Evolutionary conservation across 2,329 filamentous ascomycete species (phyloP).

Genomic region (Graphilbum sp.): DNA sequence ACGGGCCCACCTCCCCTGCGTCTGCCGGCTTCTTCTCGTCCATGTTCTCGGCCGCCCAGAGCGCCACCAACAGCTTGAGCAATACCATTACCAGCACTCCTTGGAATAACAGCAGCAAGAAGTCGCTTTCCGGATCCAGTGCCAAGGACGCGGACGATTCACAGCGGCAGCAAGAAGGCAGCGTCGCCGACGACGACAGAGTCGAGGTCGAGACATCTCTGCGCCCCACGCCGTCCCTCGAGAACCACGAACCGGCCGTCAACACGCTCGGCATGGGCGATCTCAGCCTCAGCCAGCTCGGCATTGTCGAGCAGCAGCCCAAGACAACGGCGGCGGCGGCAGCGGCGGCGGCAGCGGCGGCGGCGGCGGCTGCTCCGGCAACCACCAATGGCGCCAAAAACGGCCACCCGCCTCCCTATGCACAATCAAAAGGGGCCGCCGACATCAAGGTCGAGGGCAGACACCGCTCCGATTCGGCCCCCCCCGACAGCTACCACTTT

Average conservation of each 20-base stretch:
- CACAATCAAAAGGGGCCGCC: slow-evolving; percentile 17
- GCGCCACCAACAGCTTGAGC: slow-evolving; percentile 61
- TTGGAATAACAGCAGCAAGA: slow-evolving; percentile 24
- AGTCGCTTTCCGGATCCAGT: slow-evolving; percentile 9
- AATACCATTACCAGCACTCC: slow-evolving; percentile 48
- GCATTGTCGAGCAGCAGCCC: slow-evolving; percentile 50
- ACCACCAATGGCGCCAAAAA: neutral
- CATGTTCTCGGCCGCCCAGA: slow-evolving; percentile 84
- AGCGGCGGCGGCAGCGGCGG: no score
- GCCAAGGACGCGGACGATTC: slow-evolving; percentile 4
- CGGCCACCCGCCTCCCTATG: neutral
- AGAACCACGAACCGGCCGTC: slow-evolving; percentile 56
- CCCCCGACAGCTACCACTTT: slow-evolving; percentile 22
- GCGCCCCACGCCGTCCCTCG: slow-evolving; percentile 19
- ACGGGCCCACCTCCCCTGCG: slow-evolving; percentile 32
- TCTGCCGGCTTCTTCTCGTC: slow-evolving; percentile 78
- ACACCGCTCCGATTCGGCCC: slow-evolving; percentile 40
- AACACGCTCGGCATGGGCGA: slow-evolving; percentile 83
- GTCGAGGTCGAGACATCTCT: slow-evolving; percentile 30
- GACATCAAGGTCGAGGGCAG: slow-evolving; percentile 11
- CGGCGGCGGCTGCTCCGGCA: no score
- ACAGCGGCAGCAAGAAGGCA: neutral
- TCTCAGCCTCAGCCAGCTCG: slow-evolving; percentile 75
- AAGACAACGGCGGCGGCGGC: slow-evolving; percentile 18
- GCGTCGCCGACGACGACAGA: slow-evolving; percentile 17